A percentile compares a stretch with the other conserved stretches of the same genome.
Conservation (phyloP, 179 eudicot species). For the Dionaea muscipula region DNA sequence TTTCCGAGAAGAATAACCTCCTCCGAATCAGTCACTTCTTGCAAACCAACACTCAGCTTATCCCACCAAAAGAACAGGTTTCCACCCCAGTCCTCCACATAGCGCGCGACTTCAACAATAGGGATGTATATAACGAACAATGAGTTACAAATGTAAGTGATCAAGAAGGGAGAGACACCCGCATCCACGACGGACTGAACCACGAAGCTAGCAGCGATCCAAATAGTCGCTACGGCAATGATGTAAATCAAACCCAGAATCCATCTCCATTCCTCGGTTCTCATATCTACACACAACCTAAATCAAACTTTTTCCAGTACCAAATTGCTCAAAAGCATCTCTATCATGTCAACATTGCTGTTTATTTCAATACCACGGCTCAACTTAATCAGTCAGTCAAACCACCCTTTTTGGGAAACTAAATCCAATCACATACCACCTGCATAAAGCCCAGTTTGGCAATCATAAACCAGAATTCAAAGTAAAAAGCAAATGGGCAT, state of each 20-base stretch:
- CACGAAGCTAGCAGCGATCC: conserved; percentile 96
- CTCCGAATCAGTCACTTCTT: conserved; percentile 38
- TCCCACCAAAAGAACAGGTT: conserved; percentile 51
- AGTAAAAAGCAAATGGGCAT: background rate
- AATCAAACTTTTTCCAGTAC: background rate
- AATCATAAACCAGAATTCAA: background rate
- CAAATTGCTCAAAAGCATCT: conserved; percentile 8
- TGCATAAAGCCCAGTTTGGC: background rate
- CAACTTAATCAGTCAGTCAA: background rate
- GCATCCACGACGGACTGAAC: conserved; percentile 86
- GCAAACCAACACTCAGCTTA: conserved; percentile 14
- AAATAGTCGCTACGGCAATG: conserved; percentile 65
- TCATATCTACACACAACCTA: conserved; percentile 36
- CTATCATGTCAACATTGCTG: background rate
- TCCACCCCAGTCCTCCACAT: conserved; percentile 54
- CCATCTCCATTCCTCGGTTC: conserved; percentile 59
- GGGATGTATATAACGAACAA: conserved; percentile 80
- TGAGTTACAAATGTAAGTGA: conserved; percentile 81
- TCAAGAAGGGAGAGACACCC: conserved; percentile 82
- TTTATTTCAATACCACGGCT: background rate
- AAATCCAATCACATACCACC: background rate
- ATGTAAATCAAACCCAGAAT: conserved; percentile 63
- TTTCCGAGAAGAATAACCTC: conserved; percentile 44
- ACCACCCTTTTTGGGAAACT: background rate
- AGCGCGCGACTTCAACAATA: conserved; percentile 51